Evolutionary conservation across 2,329 filamentous ascomycete species (phyloP).

Genomic region (Diaporthe ilicicola): DNA sequence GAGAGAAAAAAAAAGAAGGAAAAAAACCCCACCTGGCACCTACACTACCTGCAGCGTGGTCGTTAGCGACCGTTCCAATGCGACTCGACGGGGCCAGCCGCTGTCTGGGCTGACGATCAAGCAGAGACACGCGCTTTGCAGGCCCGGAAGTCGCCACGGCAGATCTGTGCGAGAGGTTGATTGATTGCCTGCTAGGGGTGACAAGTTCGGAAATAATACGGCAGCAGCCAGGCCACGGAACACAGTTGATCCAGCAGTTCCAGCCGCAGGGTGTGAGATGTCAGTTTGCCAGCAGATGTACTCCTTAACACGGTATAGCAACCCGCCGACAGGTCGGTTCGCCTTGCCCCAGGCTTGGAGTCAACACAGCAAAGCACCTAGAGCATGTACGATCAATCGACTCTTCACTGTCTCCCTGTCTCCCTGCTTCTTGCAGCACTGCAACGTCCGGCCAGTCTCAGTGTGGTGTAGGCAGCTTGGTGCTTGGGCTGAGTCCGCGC

Average conservation of each 20-base stretch:
- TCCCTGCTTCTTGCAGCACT: too few species aligned
- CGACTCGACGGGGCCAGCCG: slow-evolving; percentile 30
- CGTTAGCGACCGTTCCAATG: neutral
- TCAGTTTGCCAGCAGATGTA: neutral
- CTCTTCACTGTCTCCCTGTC: too few species aligned
- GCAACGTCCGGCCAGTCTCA: too few species aligned
- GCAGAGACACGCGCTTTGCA: slow-evolving; percentile 15
- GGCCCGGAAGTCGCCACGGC: slow-evolving; percentile 30
- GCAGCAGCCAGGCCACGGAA: neutral
- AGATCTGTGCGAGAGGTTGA: neutral
- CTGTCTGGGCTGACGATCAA: slow-evolving; percentile 31
- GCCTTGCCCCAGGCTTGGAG: neutral
- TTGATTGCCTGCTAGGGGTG: neutral
- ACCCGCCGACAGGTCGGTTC: neutral
- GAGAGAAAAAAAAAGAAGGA: neutral
- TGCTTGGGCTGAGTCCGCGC: slow-evolving; percentile 17
- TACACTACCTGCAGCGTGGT: slow-evolving; percentile 8
- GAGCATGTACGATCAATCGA: too few species aligned
- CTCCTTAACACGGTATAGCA: slow-evolving; percentile 1
- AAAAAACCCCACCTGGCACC: slow-evolving; percentile 14
- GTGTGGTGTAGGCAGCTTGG: neutral
- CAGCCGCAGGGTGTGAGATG: neutral
- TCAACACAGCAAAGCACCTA: neutral
- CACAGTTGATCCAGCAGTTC: neutral
- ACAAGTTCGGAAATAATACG: neutral